Percentiles rank a stretch among this genome's conserved stretches.
Conservation (phyloP, 2,329 filamentous ascomycete species). For the Diaporthe longicolla region DNA sequence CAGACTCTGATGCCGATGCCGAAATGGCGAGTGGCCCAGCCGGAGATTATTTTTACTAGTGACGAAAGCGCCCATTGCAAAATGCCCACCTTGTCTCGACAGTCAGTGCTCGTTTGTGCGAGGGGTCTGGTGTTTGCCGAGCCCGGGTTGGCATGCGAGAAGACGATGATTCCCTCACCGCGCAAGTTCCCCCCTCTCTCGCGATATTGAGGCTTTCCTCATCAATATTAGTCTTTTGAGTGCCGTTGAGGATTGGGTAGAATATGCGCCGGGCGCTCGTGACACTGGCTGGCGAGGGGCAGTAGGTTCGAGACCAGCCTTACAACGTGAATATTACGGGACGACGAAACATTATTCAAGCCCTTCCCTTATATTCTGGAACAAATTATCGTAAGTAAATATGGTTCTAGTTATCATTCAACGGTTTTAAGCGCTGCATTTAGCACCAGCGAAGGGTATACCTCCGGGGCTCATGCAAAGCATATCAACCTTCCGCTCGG, state of each 20-base stretch:
- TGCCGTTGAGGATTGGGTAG: constrained; percentile 51
- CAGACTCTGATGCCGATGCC: constrained; percentile 47
- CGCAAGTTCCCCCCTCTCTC: constrained; percentile 44
- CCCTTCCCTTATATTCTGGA: constrained; percentile 51
- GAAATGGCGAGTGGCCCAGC: constrained; percentile 43
- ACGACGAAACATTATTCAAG: constrained; percentile 50
- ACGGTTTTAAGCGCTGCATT: constrained; percentile 40
- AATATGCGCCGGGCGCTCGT: constrained; percentile 47
- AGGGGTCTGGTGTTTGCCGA: constrained; percentile 48
- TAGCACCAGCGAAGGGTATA: constrained; percentile 43
- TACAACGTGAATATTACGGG: constrained; percentile 51
- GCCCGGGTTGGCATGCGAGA: constrained; percentile 52
- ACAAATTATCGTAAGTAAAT: background rate
- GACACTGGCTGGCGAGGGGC: constrained; percentile 48
- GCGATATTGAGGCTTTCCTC: constrained; percentile 50
- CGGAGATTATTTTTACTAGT: constrained; percentile 37
- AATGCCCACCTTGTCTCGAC: constrained; percentile 17
- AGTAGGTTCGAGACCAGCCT: constrained; percentile 51
- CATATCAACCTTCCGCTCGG: constrained; percentile 47
- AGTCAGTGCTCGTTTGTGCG: constrained; percentile 9
- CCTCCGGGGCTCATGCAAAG: constrained; percentile 49
- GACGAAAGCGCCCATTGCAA: constrained; percentile 36
- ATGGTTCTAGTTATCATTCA: background rate
- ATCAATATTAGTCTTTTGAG: constrained; percentile 48
- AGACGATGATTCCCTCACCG: constrained; percentile 45